Base-by-base conservation (phyloP, 768 basidiomycete species). In the Mycena alexandri region DNA sequence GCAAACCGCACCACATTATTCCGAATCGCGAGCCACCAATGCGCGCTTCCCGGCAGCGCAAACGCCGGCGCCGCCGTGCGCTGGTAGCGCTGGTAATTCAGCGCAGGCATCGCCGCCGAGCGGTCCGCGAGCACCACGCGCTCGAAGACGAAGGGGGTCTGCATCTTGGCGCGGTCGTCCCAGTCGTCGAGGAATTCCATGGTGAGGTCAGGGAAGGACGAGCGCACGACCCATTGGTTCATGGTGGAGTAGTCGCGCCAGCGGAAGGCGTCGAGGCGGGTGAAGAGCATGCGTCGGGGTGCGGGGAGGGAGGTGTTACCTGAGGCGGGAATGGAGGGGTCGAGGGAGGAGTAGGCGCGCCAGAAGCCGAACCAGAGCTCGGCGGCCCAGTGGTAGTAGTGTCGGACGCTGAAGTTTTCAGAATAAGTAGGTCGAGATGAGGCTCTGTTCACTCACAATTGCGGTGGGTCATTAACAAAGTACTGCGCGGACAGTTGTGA, bases 361-460 rank as follows among this genome's bases (percentile, higher is more conserved):
- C 96, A 97, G 72, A 96, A 87, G 44, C 96, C 96, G 70, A 94
- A 94, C 81, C 93, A 91, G 21, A 96, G 87, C 75, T 98, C 96
- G 5, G 96, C 95, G 36, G 92, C 88, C 88, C 93, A 96, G 74
- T 98, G 95, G 76, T 95, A 97, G 76, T 96, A 97, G 78, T 97
- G 95, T 1, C 92, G 93, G 62, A 97, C 86, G 79, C 93, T 94
- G 52, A 9, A 9, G 38, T 11, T 10, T 38, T 38, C 38, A 38
- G 38, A 2, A 38, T 14, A 38, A 38, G 11, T 14, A 38, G 10
- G 38, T 10, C 38, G 0, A 5, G 16, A 54, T 16, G 24, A 24
- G n/a, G 50, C 34, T 29, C 3, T 29, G 29, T 29, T 29, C 6
- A 82, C 89, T 66, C 75, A 93, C 92, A 89, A 98, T 84, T 98